These are phyloP conservation scores for Fusarium falciforme DNA, from an alignment of 2,329 filamentous ascomycete genomes.

Conservation along the genomic window DNA sequence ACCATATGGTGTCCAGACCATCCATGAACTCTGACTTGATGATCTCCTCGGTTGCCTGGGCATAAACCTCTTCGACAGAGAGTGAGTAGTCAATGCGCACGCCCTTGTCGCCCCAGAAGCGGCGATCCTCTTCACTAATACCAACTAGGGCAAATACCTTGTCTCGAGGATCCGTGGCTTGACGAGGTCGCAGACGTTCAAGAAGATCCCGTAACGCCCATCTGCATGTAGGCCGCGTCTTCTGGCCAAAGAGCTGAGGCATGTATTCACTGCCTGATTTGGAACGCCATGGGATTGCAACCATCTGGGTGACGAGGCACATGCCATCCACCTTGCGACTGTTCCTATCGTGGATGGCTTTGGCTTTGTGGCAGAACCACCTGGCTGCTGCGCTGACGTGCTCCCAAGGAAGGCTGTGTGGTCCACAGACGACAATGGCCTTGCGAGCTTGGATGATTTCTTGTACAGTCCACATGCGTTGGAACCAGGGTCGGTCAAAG, in stretches of 20 bases:
- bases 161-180: constrained; percentile 29
- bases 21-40: constrained; percentile 6
- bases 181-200: constrained; percentile 19
- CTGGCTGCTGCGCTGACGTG: constrained; percentile 26
- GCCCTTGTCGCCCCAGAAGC: background rate
- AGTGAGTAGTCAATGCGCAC: constrained; percentile 25
- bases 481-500: constrained; percentile 33
- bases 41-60: constrained; percentile 23
- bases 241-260: background rate
- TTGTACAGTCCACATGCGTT: constrained; percentile 38
- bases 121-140: constrained; percentile 19
- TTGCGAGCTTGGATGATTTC: constrained; percentile 37
- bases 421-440: constrained; percentile 25
- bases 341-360: background rate
- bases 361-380: constrained; percentile 29
- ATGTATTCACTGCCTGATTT: constrained; percentile 18
- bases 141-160: constrained; percentile 32
- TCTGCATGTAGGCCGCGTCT: constrained; percentile 16
- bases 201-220: constrained; percentile 27
- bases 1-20: constrained; percentile 25
- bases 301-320: constrained; percentile 18
- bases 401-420: constrained; percentile 17
- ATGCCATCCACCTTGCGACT: constrained; percentile 14
- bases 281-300: constrained; percentile 20
- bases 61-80: constrained; percentile 20